phyloP scores from a whole-genome alignment of 108 stramenopile species.

The Hondaea fermentalgiana region DNA sequence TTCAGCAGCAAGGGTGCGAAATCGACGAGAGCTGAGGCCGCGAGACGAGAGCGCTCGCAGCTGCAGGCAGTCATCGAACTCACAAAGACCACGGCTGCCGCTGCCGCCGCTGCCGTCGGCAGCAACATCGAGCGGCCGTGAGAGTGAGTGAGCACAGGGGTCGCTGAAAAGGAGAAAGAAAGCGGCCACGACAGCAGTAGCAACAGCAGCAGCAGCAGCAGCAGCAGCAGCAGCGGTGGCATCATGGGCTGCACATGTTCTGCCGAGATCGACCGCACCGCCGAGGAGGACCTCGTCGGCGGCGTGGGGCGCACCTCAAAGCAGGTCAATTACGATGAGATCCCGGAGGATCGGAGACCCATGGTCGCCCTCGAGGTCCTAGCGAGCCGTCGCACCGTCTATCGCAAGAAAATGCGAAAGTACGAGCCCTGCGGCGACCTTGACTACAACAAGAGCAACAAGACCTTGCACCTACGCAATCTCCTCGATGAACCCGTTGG shows the following conservation, averaged over 20 bases:
- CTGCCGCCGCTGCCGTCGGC: too few species aligned
- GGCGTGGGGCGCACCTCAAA: background rate
- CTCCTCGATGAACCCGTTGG: slow-evolving; percentile 1
- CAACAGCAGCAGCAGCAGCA: too few species aligned
- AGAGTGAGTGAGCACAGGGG: too few species aligned
- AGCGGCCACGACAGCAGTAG: too few species aligned
- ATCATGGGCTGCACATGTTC: slow-evolving; percentile 6
- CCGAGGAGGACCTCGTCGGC: background rate
- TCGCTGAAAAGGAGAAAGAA: too few species aligned
- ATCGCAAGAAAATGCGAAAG: background rate
- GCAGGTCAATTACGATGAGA: background rate
- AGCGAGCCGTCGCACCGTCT: background rate
- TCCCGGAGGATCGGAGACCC: background rate
- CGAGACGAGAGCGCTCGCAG: too few species aligned
- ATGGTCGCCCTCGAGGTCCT: background rate
- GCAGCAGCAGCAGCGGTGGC: background rate
- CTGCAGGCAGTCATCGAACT: too few species aligned
- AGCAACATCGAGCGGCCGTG: too few species aligned
- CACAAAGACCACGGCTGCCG: too few species aligned
- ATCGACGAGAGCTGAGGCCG: too few species aligned
- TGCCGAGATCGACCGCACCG: background rate
- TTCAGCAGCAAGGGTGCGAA: too few species aligned
- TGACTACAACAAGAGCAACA: background rate
- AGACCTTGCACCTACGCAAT: background rate
- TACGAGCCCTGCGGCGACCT: background rate